Conservation (phyloP, 2,329 filamentous ascomycete species). For the Sclerotinia spermophila region DNA sequence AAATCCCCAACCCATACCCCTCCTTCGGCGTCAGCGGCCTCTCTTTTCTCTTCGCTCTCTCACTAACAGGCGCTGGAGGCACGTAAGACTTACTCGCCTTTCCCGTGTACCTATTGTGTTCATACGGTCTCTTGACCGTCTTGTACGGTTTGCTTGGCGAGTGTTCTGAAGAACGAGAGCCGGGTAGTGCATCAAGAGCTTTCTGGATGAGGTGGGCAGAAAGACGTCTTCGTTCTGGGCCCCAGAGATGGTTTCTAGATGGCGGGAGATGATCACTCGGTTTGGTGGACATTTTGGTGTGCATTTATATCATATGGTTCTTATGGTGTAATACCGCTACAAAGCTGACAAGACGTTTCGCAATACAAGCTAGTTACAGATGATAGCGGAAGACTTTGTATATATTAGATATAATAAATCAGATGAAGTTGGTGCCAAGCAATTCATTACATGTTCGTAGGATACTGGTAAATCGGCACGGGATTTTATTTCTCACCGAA, state of each 20-base stretch:
- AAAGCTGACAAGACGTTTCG: not conserved
- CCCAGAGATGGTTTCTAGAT: not conserved
- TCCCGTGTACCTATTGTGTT: not conserved
- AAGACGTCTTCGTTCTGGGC: slow-evolving; percentile 8
- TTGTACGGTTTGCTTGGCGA: not conserved
- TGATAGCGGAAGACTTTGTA: not conserved
- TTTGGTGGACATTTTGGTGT: not conserved
- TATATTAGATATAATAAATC: not conserved
- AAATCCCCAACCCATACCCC: not conserved
- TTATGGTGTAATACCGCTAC: no score
- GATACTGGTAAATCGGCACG: not conserved
- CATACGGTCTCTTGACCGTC: not conserved
- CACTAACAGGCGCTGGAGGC: not conserved
- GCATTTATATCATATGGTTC: not conserved
- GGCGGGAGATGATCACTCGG: not conserved
- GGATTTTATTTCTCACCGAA: not conserved
- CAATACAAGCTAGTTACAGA: not conserved
- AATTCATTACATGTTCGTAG: not conserved
- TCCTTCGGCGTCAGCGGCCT: not conserved
- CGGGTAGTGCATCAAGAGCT: slow-evolving; percentile 4
- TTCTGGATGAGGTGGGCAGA: not conserved
- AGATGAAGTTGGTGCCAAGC: not conserved
- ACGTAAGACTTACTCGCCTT: slow-evolving; percentile 9
- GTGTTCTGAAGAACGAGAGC: not conserved
- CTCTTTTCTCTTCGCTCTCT: not conserved